Conservation (phyloP, 805 yeast species). For the Saturnispora dispora region DNA sequence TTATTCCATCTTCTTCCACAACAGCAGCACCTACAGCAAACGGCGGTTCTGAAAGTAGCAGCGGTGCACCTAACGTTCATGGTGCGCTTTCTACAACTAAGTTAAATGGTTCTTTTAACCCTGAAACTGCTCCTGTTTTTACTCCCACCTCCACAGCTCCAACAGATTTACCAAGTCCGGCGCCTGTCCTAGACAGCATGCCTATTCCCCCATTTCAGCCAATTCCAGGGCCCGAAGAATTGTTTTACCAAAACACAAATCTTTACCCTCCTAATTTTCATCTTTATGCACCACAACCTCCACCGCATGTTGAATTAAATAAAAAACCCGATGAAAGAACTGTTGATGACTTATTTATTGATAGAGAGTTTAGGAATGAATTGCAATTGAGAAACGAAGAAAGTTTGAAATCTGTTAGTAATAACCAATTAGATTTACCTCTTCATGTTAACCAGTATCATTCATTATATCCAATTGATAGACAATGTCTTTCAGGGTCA, state of each 20-base stretch:
- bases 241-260: slow-evolving; percentile 28
- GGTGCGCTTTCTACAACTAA: background rate
- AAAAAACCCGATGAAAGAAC: slow-evolving; percentile 65
- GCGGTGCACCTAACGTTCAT: background rate
- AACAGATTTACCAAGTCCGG: slow-evolving; percentile 32
- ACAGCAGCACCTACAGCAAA: slow-evolving; percentile 9
- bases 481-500: slow-evolving; percentile 30
- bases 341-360: slow-evolving; percentile 60
- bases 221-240: slow-evolving; percentile 16
- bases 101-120: slow-evolving; percentile 18
- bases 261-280: slow-evolving; percentile 66
- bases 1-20: slow-evolving; percentile 32
- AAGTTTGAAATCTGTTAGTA: slow-evolving; percentile 50
- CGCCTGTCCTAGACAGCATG: slow-evolving; percentile 10
- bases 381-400: slow-evolving; percentile 73
- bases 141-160: slow-evolving; percentile 28
- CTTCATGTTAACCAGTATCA: slow-evolving; percentile 76
- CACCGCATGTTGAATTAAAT: slow-evolving; percentile 55
- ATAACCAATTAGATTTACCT: slow-evolving; percentile 48
- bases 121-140: slow-evolving; percentile 25
- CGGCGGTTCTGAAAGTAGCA: background rate
- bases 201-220: slow-evolving; percentile 8
- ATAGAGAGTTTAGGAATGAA: slow-evolving; percentile 60
- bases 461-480: slow-evolving; percentile 76
- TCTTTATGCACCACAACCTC: slow-evolving; percentile 83